Evolutionary conservation across 176 grass and related monocot genomes (phyloP), one percentile per base, ranked within the genome.

Genomic region (Alopecurus myosuroides): DNA sequence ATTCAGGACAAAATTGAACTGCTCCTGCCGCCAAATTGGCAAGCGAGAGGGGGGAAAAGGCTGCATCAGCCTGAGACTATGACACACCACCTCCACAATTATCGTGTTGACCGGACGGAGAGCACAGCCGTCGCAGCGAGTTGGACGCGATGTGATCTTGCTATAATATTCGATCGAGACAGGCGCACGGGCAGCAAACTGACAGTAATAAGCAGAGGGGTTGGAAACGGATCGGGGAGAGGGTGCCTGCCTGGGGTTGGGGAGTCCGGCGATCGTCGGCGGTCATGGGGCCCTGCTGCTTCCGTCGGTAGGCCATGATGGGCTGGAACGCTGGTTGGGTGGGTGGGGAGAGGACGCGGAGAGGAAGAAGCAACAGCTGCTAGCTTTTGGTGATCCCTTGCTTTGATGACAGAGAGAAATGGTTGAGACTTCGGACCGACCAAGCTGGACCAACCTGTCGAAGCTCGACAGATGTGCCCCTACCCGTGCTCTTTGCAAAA

Each of bases 271-370:
- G 62, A 35, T 73, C 77, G 36, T 44, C 77, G 71, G 82, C 62
- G 35, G 52, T 35, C 76, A 45, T 7, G 35, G 61, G 17, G 2
- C 77, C 70, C 83, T 88, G 90, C 83, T 88, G 90, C 83, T 92
- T 92, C 53, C 86, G 82, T 56, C 86, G 86, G 79, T 92, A 92
- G 7, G 90, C 90, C 90, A 92, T 92, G 86, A 57, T 74, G 26
- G 29, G 42, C 17, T 13, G 46, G 15, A 4, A 49, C 36, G 36
- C 36, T 15, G 62, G 37, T 7, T 4, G 35, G 20, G 51, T 65
- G 42, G 42, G 29, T n/a, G 42, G 8, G 36, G 9, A 37, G 39
- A 22, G 34, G 11, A 9, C 13, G 78, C 19, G 39, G 78, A 81
- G 78, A 34, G 25, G 78, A 68, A 20, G 78, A 48, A 67, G 62